Evolutionary conservation across 805 yeast genomes (phyloP).

Genomic region (Ogataea saltuana): DNA sequence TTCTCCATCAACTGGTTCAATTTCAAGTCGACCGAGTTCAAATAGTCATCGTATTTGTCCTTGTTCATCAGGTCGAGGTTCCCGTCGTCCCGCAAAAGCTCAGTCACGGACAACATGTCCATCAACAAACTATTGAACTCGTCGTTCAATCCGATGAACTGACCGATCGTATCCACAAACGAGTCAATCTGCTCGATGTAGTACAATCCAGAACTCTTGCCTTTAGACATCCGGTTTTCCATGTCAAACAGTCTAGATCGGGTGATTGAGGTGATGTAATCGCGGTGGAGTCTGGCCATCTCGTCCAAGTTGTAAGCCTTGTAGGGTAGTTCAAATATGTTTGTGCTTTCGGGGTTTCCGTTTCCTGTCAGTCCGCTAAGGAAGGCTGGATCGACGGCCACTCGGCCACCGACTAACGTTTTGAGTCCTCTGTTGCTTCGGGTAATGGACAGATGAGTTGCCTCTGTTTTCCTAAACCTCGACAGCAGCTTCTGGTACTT

Average conservation of each 20-base stretch:
- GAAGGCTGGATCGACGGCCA: constrained; percentile 15
- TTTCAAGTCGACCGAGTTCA: constrained; percentile 23
- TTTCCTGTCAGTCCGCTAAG: background rate
- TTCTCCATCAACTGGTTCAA: constrained; percentile 42
- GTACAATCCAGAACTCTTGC: constrained; percentile 39
- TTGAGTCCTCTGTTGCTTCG: constrained; percentile 22
- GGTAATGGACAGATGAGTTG: constrained; percentile 15
- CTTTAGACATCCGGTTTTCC: constrained; percentile 29
- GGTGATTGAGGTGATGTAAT: constrained; percentile 39
- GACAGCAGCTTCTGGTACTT: constrained; percentile 34
- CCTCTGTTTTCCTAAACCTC: constrained; percentile 17
- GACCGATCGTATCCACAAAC: constrained; percentile 38
- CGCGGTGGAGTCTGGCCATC: constrained; percentile 38
- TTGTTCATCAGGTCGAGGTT: constrained; percentile 27
- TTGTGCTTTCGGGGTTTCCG: background rate
- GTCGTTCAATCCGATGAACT: constrained; percentile 40
- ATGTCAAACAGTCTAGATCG: constrained; percentile 38
- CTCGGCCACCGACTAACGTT: constrained; percentile 15
- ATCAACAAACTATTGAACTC: constrained; percentile 40
- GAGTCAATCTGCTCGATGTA: constrained; percentile 45
- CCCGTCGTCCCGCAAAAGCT: constrained; percentile 21
- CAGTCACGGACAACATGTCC: constrained; percentile 36
- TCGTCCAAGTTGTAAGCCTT: constrained; percentile 51
- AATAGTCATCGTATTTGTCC: constrained; percentile 25
- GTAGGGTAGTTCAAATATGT: constrained; percentile 9